phyloP scores from a whole-genome alignment of 805 yeast species.

The Debaryomyces prosopidis region DNA sequence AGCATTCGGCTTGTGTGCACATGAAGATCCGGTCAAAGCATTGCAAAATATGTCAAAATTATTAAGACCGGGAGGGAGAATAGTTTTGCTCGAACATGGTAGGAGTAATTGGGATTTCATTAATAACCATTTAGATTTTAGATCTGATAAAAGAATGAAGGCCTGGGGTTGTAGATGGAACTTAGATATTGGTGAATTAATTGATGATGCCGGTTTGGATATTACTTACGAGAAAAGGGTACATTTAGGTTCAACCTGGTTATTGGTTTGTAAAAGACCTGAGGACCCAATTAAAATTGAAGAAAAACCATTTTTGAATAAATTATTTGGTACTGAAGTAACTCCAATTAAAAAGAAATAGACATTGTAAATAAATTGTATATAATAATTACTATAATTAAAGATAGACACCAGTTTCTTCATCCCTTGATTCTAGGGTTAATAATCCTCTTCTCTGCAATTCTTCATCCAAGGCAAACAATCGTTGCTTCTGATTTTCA shows the following conservation, averaged over 20 bases:
- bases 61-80: constrained; percentile 86
- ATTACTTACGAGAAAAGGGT: constrained; percentile 76
- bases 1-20: constrained; percentile 95
- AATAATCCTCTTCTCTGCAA: constrained; percentile 40
- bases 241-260: constrained; percentile 94
- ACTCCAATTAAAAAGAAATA: constrained; percentile 23
- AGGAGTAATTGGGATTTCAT: constrained; percentile 77
- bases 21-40: constrained; percentile 86
- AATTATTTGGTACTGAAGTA: constrained; percentile 39
- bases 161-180: constrained; percentile 99
- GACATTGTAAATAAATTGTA: constrained; percentile 6
- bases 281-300: constrained; percentile 55
- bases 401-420: constrained; percentile 19
- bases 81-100: constrained; percentile 89
- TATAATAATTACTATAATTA: constrained; percentile 5
- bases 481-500: constrained; percentile 47
- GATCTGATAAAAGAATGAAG: constrained; percentile 80
- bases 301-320: constrained; percentile 43
- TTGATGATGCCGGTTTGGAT: constrained; percentile 81
- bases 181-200: constrained; percentile 83
- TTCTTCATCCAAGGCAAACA: constrained; percentile 48
- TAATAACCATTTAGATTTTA: constrained; percentile 75
- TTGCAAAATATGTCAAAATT: constrained; percentile 69
- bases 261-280: constrained; percentile 72
- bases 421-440: not conserved